Base-by-base conservation (phyloP, 768 basidiomycete genomes). In the Suillus discolor region DNA sequence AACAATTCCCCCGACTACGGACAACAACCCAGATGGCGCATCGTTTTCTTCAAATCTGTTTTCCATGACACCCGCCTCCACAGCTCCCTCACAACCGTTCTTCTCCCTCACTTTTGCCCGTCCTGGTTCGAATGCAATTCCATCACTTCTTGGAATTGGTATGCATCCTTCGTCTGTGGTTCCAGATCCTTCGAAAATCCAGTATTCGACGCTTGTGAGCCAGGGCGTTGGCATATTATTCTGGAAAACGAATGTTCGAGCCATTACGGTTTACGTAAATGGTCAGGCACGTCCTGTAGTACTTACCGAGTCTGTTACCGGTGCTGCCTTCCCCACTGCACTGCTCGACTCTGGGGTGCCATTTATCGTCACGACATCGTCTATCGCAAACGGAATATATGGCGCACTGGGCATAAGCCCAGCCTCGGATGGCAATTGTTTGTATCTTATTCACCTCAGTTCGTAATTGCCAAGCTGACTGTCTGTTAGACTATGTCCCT, bases 301-400 rank as follows among this genome's bases (percentile, higher is more conserved):
- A 0, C 65, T 92, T 0, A 81, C 82, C 1, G 62, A 69, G 20
- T 79, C 82, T 1, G 72, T 73, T 1, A 80, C 76, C 0, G 87
- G 78, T 25, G 69, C 73, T 4, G 74, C 73, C 28, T 83, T 77
- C 47, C 91, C 90, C 0, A 85, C 82, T 53, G 91, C 90, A 5
- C 82, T 92, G n/a, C 71, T 93, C 41, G 92, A 94, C 73, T 85
- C 88, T 0, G 92, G 92, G 0, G 82, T 87, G 0, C 89, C 92
- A 0, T 64, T 83, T 16, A 92, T 94, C 60, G 73, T 94, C 1
- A 84, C 90, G 7, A 86, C 87, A 0, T 76, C 79, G 5, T 62
- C 70, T 4, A 80, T 94, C 23, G 89, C 92, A 18, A 89, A 94
- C 68, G 91, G 82, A 7, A 89, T 93, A 23, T 94, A 93, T 65